These are phyloP conservation scores for Aegilops bicornis DNA, from an alignment of 176 grass and related monocot species.

Conservation along the genomic window DNA sequence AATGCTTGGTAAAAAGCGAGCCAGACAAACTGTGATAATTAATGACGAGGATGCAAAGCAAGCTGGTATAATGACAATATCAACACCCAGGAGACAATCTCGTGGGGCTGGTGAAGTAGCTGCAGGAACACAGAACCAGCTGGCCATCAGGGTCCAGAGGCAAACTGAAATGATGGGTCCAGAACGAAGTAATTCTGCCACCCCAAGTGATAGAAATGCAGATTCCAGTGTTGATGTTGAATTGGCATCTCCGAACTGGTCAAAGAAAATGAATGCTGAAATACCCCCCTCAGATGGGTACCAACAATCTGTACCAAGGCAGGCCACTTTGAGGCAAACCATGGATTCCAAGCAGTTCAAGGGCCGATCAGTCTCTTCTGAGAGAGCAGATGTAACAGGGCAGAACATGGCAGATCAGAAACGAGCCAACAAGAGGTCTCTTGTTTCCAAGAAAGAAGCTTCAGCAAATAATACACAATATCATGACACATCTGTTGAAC, in stretches of 20 bases:
- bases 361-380: constrained; percentile 43
- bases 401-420: constrained; percentile 68
- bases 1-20: constrained; percentile 94
- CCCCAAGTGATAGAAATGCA: constrained; percentile 49
- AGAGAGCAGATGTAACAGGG: constrained; percentile 45
- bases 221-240: constrained; percentile 71
- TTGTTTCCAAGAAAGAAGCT: constrained; percentile 81
- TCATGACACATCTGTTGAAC: constrained; percentile 79
- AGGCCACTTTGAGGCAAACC: constrained; percentile 57
- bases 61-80: constrained; percentile 74
- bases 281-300: constrained; percentile 46
- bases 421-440: constrained; percentile 59
- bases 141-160: constrained; percentile 49
- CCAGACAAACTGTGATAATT: constrained; percentile 88
- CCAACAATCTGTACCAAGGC: constrained; percentile 43
- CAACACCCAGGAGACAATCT: constrained; percentile 82
- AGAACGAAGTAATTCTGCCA: constrained; percentile 51
- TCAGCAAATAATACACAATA: constrained; percentile 56
- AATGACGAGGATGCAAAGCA: constrained; percentile 93
- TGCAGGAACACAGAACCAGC: constrained; percentile 55
- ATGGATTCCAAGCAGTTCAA: constrained; percentile 68
- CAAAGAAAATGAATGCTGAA: constrained; percentile 57
- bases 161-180: constrained; percentile 55
- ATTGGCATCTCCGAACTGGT: constrained; percentile 32
- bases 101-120: constrained; percentile 45